Evolutionary conservation across 2,329 filamentous ascomycete genomes (phyloP).

Genomic region (Ascochyta koolunga): DNA sequence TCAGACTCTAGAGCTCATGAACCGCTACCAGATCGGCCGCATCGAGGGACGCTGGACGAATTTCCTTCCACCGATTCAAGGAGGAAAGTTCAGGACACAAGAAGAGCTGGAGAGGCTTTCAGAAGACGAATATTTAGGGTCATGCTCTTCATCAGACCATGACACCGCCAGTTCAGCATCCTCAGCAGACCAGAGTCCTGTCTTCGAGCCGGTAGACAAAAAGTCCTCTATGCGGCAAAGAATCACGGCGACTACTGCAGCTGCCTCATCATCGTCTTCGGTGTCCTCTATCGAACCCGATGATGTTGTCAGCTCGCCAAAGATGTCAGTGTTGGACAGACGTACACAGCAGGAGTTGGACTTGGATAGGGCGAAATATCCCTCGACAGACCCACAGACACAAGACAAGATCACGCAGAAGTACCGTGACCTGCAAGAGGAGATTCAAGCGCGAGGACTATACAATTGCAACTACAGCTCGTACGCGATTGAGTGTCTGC

Average conservation of each 20-base stretch:
- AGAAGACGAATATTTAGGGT: conserved; percentile 41
- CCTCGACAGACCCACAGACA: conserved; percentile 72
- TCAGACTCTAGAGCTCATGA: conserved; percentile 78
- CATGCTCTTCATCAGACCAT: conserved; percentile 30
- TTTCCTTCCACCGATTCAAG: conserved; percentile 90
- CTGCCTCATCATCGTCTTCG: conserved; percentile 64
- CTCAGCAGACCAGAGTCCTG: conserved; percentile 63
- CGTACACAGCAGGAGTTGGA: conserved; percentile 76
- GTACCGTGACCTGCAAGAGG: conserved; percentile 78
- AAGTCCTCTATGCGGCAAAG: conserved; percentile 44
- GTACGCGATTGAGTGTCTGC: conserved; percentile 75
- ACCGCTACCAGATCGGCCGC: conserved; percentile 80
- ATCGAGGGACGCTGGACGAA: conserved; percentile 85
- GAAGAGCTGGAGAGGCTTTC: conserved; percentile 44
- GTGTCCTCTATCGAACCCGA: conserved; percentile 59
- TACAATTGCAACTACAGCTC: conserved; percentile 84
- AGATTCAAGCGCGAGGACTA: conserved; percentile 74
- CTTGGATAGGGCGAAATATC: conserved; percentile 80
- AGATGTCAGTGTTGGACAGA: conserved; percentile 70
- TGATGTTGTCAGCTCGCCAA: conserved; percentile 43
- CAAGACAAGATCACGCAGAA: conserved; percentile 79
- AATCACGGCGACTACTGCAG: conserved; percentile 40
- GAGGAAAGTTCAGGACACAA: conserved; percentile 72
- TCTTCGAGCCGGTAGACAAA: conserved; percentile 62
- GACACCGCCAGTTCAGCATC: conserved; percentile 46